Evolutionary conservation across 306 rosid genomes (phyloP).

Genomic region (Trifolium subterraneum): DNA sequence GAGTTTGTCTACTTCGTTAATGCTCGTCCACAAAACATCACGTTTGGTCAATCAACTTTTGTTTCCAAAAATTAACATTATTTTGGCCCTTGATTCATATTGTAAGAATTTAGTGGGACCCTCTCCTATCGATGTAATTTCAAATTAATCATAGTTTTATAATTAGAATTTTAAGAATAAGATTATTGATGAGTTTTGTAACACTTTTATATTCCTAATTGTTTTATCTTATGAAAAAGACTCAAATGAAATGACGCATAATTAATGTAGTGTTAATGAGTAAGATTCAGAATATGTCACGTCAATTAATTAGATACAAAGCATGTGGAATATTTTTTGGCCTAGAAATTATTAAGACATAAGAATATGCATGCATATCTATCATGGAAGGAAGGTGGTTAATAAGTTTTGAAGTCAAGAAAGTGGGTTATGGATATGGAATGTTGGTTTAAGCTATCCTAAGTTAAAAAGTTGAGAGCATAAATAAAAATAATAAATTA

Average conservation of each 20-base stretch:
- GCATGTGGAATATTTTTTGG: slow-evolving; percentile 4
- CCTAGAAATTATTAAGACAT: not conserved
- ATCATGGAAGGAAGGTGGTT: slow-evolving; percentile 17
- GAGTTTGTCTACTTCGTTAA: slow-evolving; percentile 44
- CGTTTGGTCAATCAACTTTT: slow-evolving; percentile 44
- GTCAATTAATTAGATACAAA: slow-evolving; percentile 34
- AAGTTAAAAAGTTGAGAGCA: slow-evolving; percentile 13
- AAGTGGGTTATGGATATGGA: slow-evolving; percentile 16
- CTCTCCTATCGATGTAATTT: slow-evolving; percentile 10
- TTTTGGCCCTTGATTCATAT: slow-evolving; percentile 21
- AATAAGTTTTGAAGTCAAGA: slow-evolving; percentile 55
- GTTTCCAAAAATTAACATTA: slow-evolving; percentile 13
- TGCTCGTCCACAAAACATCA: slow-evolving; percentile 52
- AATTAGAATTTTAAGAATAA: slow-evolving; percentile 7
- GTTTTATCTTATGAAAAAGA: slow-evolving; percentile 4
- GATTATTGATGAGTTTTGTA: slow-evolving; percentile 11
- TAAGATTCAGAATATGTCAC: slow-evolving; percentile 24
- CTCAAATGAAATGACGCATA: not conserved
- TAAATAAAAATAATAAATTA: not conserved
- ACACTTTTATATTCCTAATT: slow-evolving; percentile 22
- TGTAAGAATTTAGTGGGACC: slow-evolving; percentile 37
- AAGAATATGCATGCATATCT: not conserved
- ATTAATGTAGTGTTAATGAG: slow-evolving; percentile 6
- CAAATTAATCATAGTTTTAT: slow-evolving; percentile 33
- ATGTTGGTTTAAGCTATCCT: slow-evolving; percentile 29